Evolutionary conservation across 352 stramenopile species (phyloP).

Genomic region (Phytophthora pinifolia): DNA sequence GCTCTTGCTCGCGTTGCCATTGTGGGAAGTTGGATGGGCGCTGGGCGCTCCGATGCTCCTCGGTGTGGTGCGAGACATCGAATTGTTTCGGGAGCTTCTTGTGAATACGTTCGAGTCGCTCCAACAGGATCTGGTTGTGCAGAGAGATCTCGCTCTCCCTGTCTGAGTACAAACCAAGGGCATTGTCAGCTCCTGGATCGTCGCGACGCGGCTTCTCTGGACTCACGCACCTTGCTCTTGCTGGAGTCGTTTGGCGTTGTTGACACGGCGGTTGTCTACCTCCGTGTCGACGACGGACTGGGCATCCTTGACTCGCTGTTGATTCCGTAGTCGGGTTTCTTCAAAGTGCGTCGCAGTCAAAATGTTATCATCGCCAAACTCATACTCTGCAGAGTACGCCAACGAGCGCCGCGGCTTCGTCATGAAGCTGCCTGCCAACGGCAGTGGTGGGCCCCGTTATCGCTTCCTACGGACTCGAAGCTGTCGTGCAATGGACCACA

Average conservation of each 20-base stretch:
- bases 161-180: constrained; percentile 30
- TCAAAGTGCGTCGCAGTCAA: constrained; percentile 53
- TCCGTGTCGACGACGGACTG: constrained; percentile 39
- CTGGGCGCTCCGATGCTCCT: constrained; percentile 41
- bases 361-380: constrained; percentile 64
- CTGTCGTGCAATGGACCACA: too few relatives aligned
- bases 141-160: constrained; percentile 46
- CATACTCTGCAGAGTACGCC: constrained; percentile 63
- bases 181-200: background rate
- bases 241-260: constrained; percentile 59
- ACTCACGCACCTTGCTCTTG: constrained; percentile 47
- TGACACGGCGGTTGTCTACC: constrained; percentile 28
- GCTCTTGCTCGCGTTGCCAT: constrained; percentile 41
- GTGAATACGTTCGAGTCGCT: constrained; percentile 58
- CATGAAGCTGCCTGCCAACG: constrained; percentile 28
- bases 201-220: too few relatives aligned
- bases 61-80: constrained; percentile 55
- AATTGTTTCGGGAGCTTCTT: constrained; percentile 55
- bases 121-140: constrained; percentile 51
- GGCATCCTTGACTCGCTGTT: constrained; percentile 45
- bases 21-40: constrained; percentile 33
- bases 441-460: too few relatives aligned
- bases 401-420: constrained; percentile 49
- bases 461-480: too few relatives aligned
- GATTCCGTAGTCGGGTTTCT: constrained; percentile 45